Base-by-base conservation (phyloP, 2,329 filamentous ascomycete species). In the Trichophaea hybrida region DNA sequence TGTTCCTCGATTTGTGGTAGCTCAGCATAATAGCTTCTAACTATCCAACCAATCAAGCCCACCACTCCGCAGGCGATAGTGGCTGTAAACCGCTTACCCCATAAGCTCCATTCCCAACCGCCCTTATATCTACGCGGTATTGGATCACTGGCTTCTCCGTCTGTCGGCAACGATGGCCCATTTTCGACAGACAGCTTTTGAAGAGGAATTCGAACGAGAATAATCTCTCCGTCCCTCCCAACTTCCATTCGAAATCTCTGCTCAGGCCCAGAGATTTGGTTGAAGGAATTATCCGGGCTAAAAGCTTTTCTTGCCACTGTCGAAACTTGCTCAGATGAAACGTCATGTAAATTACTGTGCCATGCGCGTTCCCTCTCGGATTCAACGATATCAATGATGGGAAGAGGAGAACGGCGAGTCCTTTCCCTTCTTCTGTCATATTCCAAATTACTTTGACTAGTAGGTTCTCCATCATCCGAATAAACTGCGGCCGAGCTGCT, bases 1-100 rank as follows among this genome's bases (percentile, higher is more conserved):
- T 82, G 83, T 70, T 88, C 88, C 69, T 89, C 85, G 32, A 90
- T 86, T 2, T 82, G 80, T n/a, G 86, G 85, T 0, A 88, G 85
- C 65, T 88, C 78, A 2, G 86, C 86, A 58, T 84, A 83, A 69
- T 89, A 91, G 24, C 89, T 84, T 0, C 86, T 86, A 59, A 87
- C 74, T 24, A 88, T 75, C 32, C 86, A 73, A 0, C 86, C 86
- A 50, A 89, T 76, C 57, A 88, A 74, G 12, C 83, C 81, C 5
- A 85, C 88, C 66, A 85, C 88, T 65, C 84, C 73, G 69, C 86
- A 90, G 7, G 84, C 81, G 60, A 88, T 79, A 2, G 76, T 72
- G 2, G 86, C 86, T 31, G 81, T 78, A 61, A 85, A 80, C 61
- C 84, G 75, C 71, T 90, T 91, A 64, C 84, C 80, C 17, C 73